phyloP scores from a whole-genome alignment of 202 grass and related monocot genomes.

The Cymbopogon flexuosus region DNA sequence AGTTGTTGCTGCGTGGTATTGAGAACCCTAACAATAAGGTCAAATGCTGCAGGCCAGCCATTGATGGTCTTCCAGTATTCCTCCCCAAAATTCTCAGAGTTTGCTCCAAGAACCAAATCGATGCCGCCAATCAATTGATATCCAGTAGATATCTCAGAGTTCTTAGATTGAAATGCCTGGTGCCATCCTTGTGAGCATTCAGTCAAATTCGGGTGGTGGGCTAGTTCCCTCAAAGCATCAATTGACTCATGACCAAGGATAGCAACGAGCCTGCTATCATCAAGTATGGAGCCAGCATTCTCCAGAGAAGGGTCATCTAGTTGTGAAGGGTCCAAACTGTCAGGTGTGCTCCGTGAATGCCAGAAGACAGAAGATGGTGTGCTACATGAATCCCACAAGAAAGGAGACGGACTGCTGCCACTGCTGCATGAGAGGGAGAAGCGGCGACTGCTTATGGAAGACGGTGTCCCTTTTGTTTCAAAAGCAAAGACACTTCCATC shows the following conservation, averaged over 20 bases:
- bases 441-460: not conserved
- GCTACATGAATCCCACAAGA: not conserved
- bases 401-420: not conserved
- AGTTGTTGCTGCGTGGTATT: not conserved
- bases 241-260: slow-evolving; percentile 1
- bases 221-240: not conserved
- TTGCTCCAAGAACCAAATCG: not conserved
- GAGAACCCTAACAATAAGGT: not conserved
- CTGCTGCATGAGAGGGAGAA: slow-evolving; percentile 20
- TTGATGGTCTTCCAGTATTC: slow-evolving; percentile 14
- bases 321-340: not conserved
- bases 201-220: not conserved
- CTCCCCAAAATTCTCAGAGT: not conserved
- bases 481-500: not conserved
- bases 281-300: slow-evolving; percentile 1
- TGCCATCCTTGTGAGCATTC: not conserved
- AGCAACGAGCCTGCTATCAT: not conserved
- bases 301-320: slow-evolving; percentile 16
- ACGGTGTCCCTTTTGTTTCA: not conserved
- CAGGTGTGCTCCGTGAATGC: slow-evolving; percentile 6
- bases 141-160: not conserved
- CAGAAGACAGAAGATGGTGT: slow-evolving; percentile 13
- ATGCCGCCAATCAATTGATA: not conserved
- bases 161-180: slow-evolving; percentile 1
- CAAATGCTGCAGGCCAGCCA: slow-evolving; percentile 9